Base-by-base conservation (phyloP, 129 eudicot genomes). In the Chrysanthemum seticuspe region DNA sequence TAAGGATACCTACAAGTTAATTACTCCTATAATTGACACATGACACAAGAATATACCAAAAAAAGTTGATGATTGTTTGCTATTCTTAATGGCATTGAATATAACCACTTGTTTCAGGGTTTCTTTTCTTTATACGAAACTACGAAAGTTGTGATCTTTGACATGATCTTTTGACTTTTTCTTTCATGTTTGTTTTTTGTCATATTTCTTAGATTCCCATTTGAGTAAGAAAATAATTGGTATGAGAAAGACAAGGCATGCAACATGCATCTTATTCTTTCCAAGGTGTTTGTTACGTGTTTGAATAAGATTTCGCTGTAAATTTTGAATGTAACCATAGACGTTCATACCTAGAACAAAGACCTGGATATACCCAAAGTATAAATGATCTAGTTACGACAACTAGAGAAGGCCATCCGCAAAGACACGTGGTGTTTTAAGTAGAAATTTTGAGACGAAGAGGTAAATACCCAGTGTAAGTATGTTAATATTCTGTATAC, bases 221-320 rank as follows among this genome's bases (percentile, higher is more conserved):
- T 61, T 27, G 44, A 25, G 66, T 13, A 48, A 61, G 57, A 48
- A 34, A 16, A 29, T 31, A 25, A 63, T 40, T 59, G 67, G 47
- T 13, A 45, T 18, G 65, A 57, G 63, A 58, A 19, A 59, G 65
- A 59, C 44, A 36, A 6, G 9, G 76, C 47, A 56, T 44, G 3
- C 4, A 15, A 55, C 57, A 62, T 73, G 70, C 51, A 73, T 62
- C 68, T 61, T 9, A 61, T 49, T 73, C 59, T 62, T 73, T 62
- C 18, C 29, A 27, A 29, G 67, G 29, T 62, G 67, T 62, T 62
- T 73, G 51, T 73, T 73, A 29, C 77, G 77, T 71, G 67, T 57
- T 40, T 45, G 56, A 40, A 57, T 44, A 58, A 71, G 67, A 71
- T 57, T 53, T 36, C 40, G 45, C 44, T 12, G 36, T 40, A 25